Evolutionary conservation across 495 filamentous ascomycete genomes (phyloP), one percentile per base, ranked within the genome.

Genomic region (Chaetomium tenue): DNA sequence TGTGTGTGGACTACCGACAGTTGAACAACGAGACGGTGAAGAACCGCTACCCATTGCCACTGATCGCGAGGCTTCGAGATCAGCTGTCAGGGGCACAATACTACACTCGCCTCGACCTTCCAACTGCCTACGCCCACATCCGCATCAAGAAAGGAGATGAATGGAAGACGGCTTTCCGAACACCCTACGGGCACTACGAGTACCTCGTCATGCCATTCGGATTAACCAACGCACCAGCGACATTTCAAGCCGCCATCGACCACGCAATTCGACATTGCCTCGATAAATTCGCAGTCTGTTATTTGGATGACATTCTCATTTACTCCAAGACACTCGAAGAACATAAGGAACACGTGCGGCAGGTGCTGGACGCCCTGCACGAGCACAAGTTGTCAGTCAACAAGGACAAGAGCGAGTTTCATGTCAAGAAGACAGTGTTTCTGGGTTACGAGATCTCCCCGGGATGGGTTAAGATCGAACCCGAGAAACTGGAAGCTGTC

Each of bases 91-190:
- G 46, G 12, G 55, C 46, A 1, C 2, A 54, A 1, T 53, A 20
- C 16, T 65, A 60, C 12, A 65, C 44, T 0, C 22, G 22, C 1
- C 28, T 64, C 12, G 55, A 64, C 15, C 55, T 64, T 11, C 55
- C 20, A 46, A 44, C 26, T 0, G 47, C 42, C 5, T 64, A 58
- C n/a, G 18, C 25, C 33, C 22, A 40, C 16, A 59, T 63, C 26
- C 2, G 53, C 11, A 63, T 64, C 26, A 59, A 53, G 33, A 20
- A 59, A 53, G 47, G 47, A 2, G 55, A 64, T 12, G 55, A 64
- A 39, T 64, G 47, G 63, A 64, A 64, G 22, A 64, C 63, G 6
- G 63, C 63, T 6, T 64, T 64, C 30, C 1, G 47, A 5, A 59
- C 44, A 4, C 16, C 2, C 2, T 39, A 58, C 11, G 44, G 62